Evolutionary conservation across 208 protist species (phyloP).

Genomic region (Porcisia deanei): DNA sequence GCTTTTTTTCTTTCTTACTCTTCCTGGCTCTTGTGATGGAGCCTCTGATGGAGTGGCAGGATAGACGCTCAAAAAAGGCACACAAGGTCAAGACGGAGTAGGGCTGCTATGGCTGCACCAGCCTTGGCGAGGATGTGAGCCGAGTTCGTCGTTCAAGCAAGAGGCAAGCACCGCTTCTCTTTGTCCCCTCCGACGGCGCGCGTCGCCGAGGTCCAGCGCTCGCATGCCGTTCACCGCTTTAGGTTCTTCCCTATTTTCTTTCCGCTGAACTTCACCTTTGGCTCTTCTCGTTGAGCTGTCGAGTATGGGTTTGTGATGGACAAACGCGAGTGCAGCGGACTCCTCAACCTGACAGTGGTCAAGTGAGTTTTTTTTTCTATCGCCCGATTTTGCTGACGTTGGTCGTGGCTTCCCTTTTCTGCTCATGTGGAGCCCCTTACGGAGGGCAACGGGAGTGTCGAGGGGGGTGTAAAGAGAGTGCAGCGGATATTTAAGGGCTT

Average conservation of each 20-base stretch:
- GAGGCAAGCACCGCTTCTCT: neutral
- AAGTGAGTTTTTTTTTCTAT: neutral
- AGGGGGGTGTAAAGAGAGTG: neutral
- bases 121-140: neutral
- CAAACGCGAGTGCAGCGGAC: neutral
- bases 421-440: neutral
- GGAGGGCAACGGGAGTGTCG: neutral
- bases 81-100: constrained; percentile 45
- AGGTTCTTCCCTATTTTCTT: neutral
- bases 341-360: too few species aligned
- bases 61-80: constrained; percentile 31
- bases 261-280: neutral
- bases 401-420: neutral
- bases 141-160: constrained; percentile 2
- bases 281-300: neutral
- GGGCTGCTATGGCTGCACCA: neutral
- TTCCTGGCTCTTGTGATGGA: constrained; percentile 62
- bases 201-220: neutral
- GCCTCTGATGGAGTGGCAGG: constrained; percentile 49
- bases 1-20: constrained; percentile 67
- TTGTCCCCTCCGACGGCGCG: neutral
- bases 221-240: neutral
- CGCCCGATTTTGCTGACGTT: neutral
- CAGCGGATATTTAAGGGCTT: neutral
- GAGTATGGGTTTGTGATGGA: neutral